Evolutionary conservation across 2,329 filamentous ascomycete genomes (phyloP).

Genomic region (Fusarium sp.): DNA sequence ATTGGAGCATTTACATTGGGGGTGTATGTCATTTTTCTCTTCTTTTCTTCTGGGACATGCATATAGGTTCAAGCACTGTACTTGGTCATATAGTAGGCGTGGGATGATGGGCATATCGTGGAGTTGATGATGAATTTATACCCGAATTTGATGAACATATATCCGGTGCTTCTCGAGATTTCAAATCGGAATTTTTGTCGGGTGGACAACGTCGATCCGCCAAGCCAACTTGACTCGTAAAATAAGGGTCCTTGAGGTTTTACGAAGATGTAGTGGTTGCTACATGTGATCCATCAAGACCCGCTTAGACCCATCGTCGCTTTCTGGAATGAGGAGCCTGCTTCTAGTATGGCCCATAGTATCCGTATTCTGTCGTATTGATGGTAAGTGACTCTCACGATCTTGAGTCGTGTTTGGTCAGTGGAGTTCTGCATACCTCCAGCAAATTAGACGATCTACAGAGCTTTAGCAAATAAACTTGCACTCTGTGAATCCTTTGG

Average conservation of each 20-base stretch:
- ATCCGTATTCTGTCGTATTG: neutral
- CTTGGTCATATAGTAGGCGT: constrained; percentile 27
- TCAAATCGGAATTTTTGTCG: neutral
- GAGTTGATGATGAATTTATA: constrained; percentile 38
- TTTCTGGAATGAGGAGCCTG: neutral
- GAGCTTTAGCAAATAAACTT: neutral
- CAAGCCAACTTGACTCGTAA: constrained; percentile 6
- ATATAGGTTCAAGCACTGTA: constrained; percentile 8
- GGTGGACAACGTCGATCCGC: neutral
- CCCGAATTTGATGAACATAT: constrained; percentile 22
- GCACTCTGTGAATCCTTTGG: neutral
- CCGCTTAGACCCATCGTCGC: neutral
- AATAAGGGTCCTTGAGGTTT: neutral
- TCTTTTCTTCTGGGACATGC: constrained; percentile 11
- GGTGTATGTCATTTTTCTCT: constrained; percentile 18
- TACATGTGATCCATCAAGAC: neutral
- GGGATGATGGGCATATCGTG: constrained; percentile 21
- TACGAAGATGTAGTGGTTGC: neutral
- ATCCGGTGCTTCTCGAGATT: too few relatives aligned
- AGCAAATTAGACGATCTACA: too few relatives aligned
- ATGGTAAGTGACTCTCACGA: neutral
- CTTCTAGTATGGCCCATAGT: neutral
- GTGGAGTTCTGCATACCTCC: neutral
- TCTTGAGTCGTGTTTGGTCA: neutral
- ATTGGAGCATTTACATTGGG: constrained; percentile 8